Base-by-base conservation (phyloP, 2,329 filamentous ascomycete species). In the Aspergillus piperis region DNA sequence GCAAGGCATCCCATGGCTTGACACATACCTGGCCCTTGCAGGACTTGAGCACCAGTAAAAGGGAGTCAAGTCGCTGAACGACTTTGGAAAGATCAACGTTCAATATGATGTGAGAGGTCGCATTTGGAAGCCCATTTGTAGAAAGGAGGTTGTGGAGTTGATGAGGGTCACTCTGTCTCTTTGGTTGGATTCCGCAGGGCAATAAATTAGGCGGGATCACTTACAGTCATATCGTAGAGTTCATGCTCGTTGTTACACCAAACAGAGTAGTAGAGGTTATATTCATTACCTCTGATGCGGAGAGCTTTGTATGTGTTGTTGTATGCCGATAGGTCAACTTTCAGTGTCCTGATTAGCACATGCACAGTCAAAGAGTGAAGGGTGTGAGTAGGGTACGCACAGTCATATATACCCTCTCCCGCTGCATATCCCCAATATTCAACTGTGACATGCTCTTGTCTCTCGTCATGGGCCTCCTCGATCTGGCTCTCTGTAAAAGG, bases 211-310 rank as follows among this genome's bases (percentile, higher is more conserved):
- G 5, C 7, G 49, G 27, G 25, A 10, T 13, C 32, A 56, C 67
- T 55, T 54, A 75, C 73, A 41, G 58, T 69, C 2, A 77, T 62
- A 57, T 78, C 74, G 38, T 78, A 78, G 0, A 78, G 65, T 30
- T 78, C 72, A 47, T 77, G 75, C 58, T 77, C 75, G 10, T 75
- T 74, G 38, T 59, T 77, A 60, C 76, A 78, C 73, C 75, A 78
- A 3, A 78, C 74, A 0, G 72, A 74, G 51, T 78, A 78, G 48
- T 75, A 77, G 2, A 78, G 58, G 47, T 75, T 72, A 39, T 78
- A 78, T 1, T 60, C 68, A 0, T 70, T 60, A 1, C 72, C 70
- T 2, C 77, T 60, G 11, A 78, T 54, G 1, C 76, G 71, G 6
- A 76, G 57, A 0, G 73, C 72, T 62, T 78, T 78, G 66, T 78